Percentiles rank a stretch among this genome's conserved stretches.
Evolutionary conservation across 805 yeast species (phyloP).

Genomic region (Suhomyces canberraensis): DNA sequence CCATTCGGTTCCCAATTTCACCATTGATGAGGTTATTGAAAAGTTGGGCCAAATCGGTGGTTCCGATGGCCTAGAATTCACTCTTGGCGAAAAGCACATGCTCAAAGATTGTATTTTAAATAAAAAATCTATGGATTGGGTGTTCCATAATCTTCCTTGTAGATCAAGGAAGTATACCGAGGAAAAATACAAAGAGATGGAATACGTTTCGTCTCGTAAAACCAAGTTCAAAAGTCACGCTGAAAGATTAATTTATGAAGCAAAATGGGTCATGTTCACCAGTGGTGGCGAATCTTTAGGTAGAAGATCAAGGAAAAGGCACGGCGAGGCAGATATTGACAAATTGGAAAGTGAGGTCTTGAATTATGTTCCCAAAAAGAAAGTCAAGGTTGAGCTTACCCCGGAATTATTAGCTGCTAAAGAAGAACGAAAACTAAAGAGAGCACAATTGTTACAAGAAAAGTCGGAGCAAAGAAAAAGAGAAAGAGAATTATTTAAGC

Average conservation of each 20-base stretch:
- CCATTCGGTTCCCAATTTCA: neutral
- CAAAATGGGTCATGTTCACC: constrained; percentile 33
- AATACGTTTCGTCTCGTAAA: constrained; percentile 24
- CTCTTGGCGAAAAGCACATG: constrained; percentile 23
- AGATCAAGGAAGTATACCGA: constrained; percentile 20
- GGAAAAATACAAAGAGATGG: constrained; percentile 20
- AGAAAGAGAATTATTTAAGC: constrained; percentile 1
- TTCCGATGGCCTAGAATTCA: constrained; percentile 12
- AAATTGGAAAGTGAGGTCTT: constrained; percentile 9
- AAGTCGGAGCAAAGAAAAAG: constrained; percentile 4
- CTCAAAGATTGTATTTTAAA: constrained; percentile 16
- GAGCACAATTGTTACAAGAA: constrained; percentile 3
- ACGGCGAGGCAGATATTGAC: constrained; percentile 4
- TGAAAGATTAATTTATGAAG: constrained; percentile 38
- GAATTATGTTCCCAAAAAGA: constrained; percentile 7
- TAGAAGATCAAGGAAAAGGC: constrained; percentile 14
- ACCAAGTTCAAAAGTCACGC: constrained; percentile 23
- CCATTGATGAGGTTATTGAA: constrained; percentile 7
- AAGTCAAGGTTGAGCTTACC: constrained; percentile 9
- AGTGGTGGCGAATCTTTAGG: constrained; percentile 9
- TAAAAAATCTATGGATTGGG: constrained; percentile 11
- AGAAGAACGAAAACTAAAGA: constrained; percentile 5
- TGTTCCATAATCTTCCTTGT: constrained; percentile 21
- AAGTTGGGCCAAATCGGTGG: neutral
- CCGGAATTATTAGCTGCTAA: constrained; percentile 14